A percentile compares a stretch with the other conserved stretches of the same genome.
These are phyloP conservation scores for Colletotrichum tropicale DNA, from an alignment of 2,329 filamentous ascomycete genomes.

Conservation along the genomic window DNA sequence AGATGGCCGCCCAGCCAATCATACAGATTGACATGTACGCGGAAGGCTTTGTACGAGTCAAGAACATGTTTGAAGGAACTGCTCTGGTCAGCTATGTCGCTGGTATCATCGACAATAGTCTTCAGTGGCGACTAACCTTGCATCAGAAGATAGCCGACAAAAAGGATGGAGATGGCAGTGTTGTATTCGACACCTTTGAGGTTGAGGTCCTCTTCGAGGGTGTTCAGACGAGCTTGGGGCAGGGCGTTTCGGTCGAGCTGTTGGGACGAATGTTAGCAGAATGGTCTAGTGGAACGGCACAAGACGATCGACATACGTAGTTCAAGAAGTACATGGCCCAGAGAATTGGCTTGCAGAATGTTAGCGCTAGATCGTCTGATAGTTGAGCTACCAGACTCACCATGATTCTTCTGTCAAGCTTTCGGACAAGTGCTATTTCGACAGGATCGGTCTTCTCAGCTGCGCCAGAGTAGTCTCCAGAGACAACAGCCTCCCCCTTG, in stretches of 20 bases:
- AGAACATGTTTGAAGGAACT: conserved; percentile 46
- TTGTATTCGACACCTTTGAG: conserved; percentile 25
- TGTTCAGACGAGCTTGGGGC: conserved; percentile 24
- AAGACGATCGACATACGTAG: background rate
- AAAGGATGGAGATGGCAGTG: conserved; percentile 25
- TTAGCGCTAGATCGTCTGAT: background rate
- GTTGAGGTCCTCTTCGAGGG: conserved; percentile 22
- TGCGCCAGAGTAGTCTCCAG: conserved; percentile 20
- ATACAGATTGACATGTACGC: conserved; percentile 45
- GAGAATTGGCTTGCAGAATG: conserved; percentile 20
- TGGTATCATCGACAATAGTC: background rate
- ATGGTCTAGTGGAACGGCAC: background rate
- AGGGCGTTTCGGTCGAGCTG: conserved; percentile 25
- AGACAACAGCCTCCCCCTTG: background rate
- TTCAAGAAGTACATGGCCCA: conserved; percentile 27
- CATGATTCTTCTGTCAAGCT: conserved; percentile 28
- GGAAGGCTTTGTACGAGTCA: conserved; percentile 43
- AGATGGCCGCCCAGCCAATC: conserved; percentile 43
- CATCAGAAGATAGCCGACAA: conserved; percentile 38
- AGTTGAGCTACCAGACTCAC: background rate
- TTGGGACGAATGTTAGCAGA: background rate
- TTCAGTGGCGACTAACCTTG: conserved; percentile 30
- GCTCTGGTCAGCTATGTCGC: background rate
- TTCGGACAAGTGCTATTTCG: conserved; percentile 27
- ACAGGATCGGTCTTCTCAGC: conserved; percentile 28